A percentile compares a stretch with the other conserved stretches of the same genome.
phyloP scores from a whole-genome alignment of 2,329 filamentous ascomycete species.

The Colletotrichum caudatum region DNA sequence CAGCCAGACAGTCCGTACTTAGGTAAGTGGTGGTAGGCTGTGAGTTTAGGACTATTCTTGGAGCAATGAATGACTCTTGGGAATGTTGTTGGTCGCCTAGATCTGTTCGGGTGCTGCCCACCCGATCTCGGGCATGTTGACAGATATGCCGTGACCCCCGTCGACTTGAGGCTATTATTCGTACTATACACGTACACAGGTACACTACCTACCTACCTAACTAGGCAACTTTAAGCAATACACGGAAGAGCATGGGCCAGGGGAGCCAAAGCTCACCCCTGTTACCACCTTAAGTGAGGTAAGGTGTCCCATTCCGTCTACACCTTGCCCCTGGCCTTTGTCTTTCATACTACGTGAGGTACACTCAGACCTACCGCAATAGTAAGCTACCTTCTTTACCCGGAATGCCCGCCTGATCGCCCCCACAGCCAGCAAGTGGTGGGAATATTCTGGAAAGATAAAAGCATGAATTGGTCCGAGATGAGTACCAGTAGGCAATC shows the following conservation, averaged over 20 bases:
- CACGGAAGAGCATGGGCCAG: constrained; percentile 35
- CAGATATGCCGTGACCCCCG: constrained; percentile 6
- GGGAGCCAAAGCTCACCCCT: constrained; percentile 17
- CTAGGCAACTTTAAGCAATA: background rate
- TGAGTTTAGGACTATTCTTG: background rate
- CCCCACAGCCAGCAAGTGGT: constrained; percentile 32
- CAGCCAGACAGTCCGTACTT: background rate
- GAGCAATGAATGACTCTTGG: background rate
- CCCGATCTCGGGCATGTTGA: constrained; percentile 4
- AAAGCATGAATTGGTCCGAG: constrained; percentile 25
- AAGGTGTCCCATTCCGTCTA: constrained; percentile 22
- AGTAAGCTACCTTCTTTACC: background rate
- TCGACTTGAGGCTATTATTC: constrained; percentile 3
- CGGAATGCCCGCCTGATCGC: constrained; percentile 9
- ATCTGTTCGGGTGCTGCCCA: background rate
- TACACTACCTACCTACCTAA: background rate
- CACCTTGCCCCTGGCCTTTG: constrained; percentile 15
- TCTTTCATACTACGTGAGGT: background rate
- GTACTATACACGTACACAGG: background rate
- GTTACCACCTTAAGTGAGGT: constrained; percentile 34
- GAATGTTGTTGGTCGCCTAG: background rate
- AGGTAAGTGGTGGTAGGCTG: too few relatives aligned
- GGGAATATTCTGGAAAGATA: constrained; percentile 40
- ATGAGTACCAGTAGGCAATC: constrained; percentile 4
- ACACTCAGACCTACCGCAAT: background rate